Conservation (phyloP, 2,329 filamentous ascomycete species). For the Fusarium nanum region DNA sequence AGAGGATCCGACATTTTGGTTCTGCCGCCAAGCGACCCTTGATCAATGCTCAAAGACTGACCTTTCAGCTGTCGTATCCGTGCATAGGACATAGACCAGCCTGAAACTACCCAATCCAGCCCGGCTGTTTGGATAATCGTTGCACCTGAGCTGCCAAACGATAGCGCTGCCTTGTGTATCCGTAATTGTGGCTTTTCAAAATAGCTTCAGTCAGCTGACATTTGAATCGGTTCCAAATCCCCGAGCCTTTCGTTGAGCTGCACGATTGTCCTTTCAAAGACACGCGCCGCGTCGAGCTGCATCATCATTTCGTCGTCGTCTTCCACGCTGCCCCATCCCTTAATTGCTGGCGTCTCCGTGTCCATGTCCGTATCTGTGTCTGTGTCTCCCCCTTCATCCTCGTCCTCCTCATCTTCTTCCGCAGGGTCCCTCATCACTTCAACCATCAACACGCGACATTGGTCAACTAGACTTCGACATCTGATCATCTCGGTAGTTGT, state of each 20-base stretch:
- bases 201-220: conserved; percentile 36
- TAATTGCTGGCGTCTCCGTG: conserved; percentile 41
- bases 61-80: not conserved
- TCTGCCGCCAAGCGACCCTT: conserved; percentile 14
- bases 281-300: conserved; percentile 77
- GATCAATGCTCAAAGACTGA: conserved; percentile 6
- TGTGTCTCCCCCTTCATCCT: conserved; percentile 48
- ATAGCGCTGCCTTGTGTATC: not conserved
- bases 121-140: not conserved
- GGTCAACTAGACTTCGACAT: conserved; percentile 82
- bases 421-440: conserved; percentile 69
- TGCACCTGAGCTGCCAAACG: conserved; percentile 1
- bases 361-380: conserved; percentile 48
- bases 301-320: conserved; percentile 62
- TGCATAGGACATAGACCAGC: conserved; percentile 13
- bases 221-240: conserved; percentile 33
- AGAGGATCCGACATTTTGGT: not conserved
- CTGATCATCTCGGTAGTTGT: conserved; percentile 88
- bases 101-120: conserved; percentile 6
- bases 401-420: conserved; percentile 51
- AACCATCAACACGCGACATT: conserved; percentile 76
- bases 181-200: not conserved
- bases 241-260: conserved; percentile 76
- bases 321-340: conserved; percentile 50
- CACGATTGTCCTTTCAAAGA: conserved; percentile 84